Percentiles rank a stretch among this genome's conserved stretches.
Evolutionary conservation across 306 rosid genomes (phyloP).

Genomic region (Pachyrhizus erosus): DNA sequence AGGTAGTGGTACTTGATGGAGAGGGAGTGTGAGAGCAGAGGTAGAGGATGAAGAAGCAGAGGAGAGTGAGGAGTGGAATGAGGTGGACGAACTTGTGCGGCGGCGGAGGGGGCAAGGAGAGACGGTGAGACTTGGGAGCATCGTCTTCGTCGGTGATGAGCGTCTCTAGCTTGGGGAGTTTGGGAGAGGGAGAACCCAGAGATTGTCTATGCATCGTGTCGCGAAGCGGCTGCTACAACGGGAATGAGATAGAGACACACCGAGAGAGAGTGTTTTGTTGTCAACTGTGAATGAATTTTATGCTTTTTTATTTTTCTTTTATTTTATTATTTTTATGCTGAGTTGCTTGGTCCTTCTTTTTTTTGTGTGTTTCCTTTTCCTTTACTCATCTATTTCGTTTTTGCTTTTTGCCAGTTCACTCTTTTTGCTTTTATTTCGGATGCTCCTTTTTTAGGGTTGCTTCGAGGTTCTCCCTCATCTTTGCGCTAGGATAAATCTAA

Average conservation of each 20-base stretch:
- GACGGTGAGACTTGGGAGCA: constrained; percentile 62
- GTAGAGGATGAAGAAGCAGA: constrained; percentile 91
- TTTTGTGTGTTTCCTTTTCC: constrained; percentile 20
- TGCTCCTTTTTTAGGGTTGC: not conserved
- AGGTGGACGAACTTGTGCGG: constrained; percentile 78
- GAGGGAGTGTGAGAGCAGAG: constrained; percentile 93
- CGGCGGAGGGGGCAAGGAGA: constrained; percentile 59
- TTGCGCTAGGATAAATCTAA: not conserved
- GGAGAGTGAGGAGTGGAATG: constrained; percentile 84
- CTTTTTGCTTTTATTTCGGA: not conserved
- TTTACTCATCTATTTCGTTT: constrained; percentile 30
- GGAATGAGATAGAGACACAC: constrained; percentile 14
- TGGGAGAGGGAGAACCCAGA: constrained; percentile 79
- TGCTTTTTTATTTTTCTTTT: not conserved
- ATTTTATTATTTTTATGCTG: not conserved
- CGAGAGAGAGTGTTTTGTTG: not conserved
- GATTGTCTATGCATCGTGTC: constrained; percentile 94
- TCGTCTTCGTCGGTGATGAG: constrained; percentile 46
- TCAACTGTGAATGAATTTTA: not conserved
- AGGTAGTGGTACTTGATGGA: constrained; percentile 62
- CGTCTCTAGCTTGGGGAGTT: constrained; percentile 61
- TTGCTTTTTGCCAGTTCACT: not conserved
- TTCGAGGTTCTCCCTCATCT: not conserved
- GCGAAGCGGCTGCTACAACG: constrained; percentile 24
- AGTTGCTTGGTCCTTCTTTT: constrained; percentile 16